Percentiles rank a stretch among this genome's conserved stretches.
These are phyloP conservation scores for Colletotrichum limetticola DNA, from an alignment of 2,329 filamentous ascomycete genomes.

Conservation along the genomic window DNA sequence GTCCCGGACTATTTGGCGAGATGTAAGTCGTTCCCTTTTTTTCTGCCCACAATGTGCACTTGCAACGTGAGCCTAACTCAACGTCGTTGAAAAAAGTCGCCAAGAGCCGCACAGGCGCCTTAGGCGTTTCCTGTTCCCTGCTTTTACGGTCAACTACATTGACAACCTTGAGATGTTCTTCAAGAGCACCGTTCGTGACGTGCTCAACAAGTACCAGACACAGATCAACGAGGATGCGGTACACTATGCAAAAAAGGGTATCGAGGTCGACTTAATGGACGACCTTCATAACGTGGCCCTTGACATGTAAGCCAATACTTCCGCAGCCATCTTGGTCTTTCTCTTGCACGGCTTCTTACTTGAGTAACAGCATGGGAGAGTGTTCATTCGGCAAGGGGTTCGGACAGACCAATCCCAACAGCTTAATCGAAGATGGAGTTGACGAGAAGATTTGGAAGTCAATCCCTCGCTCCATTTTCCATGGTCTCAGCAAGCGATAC, in stretches of 20 bases:
- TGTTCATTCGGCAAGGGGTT: constrained; percentile 42
- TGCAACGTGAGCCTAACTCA: not conserved
- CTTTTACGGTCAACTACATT: constrained; percentile 41
- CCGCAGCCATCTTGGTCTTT: not conserved
- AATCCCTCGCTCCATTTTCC: constrained; percentile 30
- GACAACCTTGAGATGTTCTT: constrained; percentile 40
- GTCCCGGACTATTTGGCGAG: constrained; percentile 38
- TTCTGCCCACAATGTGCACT: not conserved
- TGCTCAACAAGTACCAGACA: constrained; percentile 25
- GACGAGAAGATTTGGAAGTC: constrained; percentile 28
- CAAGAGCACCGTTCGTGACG: constrained; percentile 34
- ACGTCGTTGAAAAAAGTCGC: constrained; percentile 22
- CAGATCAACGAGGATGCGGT: constrained; percentile 21
- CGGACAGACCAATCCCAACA: constrained; percentile 39
- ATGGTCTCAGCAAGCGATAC: constrained; percentile 32
- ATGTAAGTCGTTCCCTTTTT: constrained; percentile 30
- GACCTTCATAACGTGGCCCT: constrained; percentile 42
- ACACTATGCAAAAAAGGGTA: constrained; percentile 27
- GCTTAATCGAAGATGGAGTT: constrained; percentile 25
- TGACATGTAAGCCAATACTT: constrained; percentile 35
- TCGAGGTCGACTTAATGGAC: constrained; percentile 41
- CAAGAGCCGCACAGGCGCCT: constrained; percentile 40
- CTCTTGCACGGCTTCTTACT: not conserved
- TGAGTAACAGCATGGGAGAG: constrained; percentile 37
- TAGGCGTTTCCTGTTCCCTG: constrained; percentile 40